These are phyloP conservation scores for Bipolaris sorokiniana DNA, from an alignment of 2,329 filamentous ascomycete species.

Conservation along the genomic window DNA sequence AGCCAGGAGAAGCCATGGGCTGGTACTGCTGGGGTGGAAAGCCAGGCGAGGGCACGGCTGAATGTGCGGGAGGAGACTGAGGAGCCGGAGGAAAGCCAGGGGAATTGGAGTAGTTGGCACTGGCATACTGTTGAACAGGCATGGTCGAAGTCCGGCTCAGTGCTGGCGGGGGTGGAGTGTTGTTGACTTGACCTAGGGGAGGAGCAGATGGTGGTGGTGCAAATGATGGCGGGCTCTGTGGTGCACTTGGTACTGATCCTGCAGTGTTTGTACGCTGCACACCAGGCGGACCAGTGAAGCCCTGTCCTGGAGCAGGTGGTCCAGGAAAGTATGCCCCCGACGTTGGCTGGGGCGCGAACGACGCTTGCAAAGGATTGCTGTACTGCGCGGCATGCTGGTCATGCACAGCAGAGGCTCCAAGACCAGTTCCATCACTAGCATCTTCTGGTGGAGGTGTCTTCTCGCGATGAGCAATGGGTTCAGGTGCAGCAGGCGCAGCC, in stretches of 20 bases:
- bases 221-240: conserved; percentile 47
- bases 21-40: conserved; percentile 47
- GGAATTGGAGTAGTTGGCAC: conserved; percentile 46
- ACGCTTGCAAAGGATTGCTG: conserved; percentile 39
- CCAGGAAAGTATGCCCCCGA: conserved; percentile 52
- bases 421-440: conserved; percentile 58
- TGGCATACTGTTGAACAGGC: conserved; percentile 48
- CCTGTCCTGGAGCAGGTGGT: conserved; percentile 46
- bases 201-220: conserved; percentile 47
- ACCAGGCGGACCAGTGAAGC: conserved; percentile 41
- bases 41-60: conserved; percentile 49
- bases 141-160: conserved; percentile 41
- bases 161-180: conserved; percentile 34
- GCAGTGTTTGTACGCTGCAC: conserved; percentile 45
- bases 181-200: conserved; percentile 32
- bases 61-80: conserved; percentile 37
- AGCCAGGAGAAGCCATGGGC: conserved; percentile 55
- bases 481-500: conserved; percentile 75
- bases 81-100: conserved; percentile 40
- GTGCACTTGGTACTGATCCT: conserved; percentile 45
- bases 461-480: conserved; percentile 73
- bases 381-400: conserved; percentile 47
- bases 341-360: conserved; percentile 44
- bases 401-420: conserved; percentile 48
- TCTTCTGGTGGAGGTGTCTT: conserved; percentile 80